Base-by-base conservation (phyloP, 1,284 basidiomycete species). In the Phellopilus nigrolimitatus region DNA sequence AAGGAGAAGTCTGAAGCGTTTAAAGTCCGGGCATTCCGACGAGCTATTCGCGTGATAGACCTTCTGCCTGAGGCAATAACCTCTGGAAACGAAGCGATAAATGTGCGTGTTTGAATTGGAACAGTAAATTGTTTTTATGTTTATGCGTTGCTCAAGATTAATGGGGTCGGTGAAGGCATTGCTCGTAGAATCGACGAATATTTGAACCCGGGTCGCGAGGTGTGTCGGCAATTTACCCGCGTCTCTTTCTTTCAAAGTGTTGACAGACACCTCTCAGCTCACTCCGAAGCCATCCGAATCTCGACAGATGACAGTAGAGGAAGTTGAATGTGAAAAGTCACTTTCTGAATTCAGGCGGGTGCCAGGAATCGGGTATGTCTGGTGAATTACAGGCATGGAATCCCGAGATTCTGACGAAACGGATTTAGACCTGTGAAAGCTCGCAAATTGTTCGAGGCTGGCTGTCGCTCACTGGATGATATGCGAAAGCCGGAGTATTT, bases 321-420 rank as follows among this genome's bases (percentile, higher is more conserved):
- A 52, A 28, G 36, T 42, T 17, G 51, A 50, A 43, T 27, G 51
- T 46, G 46, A 54, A 39, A 27, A 24, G n/a, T 41, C 46, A 9
- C 38, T 59, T n/a, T 12, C 40, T 28, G 39, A 53, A 13, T 49
- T 60, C 15, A 51, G 51, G 45, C 24, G 36, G 22, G 53, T 60
- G 21, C 51, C 47, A n/a, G 59, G 59, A 12, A 56, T 60, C 38
- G 59, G 59, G 58, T 58, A 36, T 21, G 52, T 49, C n/a, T 39
- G 21, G n/a, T 50, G 21, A 21, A 27, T 24, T 44, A n/a, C 21
- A 25, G 22, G 9, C n/a, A 10, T 9, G 7, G 9, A 19, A n/a
- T n/a, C n/a, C n/a, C n/a, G n/a, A 27, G 24, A 30, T 31, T 41
- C 38, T 25, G 28, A 17, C 15, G 7, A 19, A 13, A 1, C 27